phyloP scores from a whole-genome alignment of 2,329 filamentous ascomycete species.

The Diaporthe amygdali region DNA sequence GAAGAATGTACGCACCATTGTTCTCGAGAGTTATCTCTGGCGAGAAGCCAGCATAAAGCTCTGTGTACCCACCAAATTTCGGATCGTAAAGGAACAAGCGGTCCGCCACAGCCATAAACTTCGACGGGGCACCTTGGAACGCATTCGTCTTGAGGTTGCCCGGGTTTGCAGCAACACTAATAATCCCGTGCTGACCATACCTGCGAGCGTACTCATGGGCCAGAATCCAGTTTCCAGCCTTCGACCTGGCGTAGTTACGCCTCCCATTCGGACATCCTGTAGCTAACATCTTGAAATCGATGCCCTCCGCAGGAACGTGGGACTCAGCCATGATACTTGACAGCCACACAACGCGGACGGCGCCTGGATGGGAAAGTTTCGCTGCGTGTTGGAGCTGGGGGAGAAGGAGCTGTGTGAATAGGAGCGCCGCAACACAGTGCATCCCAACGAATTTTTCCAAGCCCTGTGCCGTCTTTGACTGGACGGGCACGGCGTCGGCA shows the following conservation, averaged over 20 bases:
- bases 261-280: background rate
- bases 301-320: background rate
- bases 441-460: constrained; percentile 24
- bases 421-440: constrained; percentile 23
- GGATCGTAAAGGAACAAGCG: constrained; percentile 26
- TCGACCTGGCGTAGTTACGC: constrained; percentile 32
- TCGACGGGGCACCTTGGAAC: background rate
- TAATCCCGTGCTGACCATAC: constrained; percentile 29
- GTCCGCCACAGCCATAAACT: background rate
- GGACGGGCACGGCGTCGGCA: constrained; percentile 35
- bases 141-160: constrained; percentile 34
- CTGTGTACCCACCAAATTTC: constrained; percentile 43
- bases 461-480: constrained; percentile 31
- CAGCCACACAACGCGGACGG: constrained; percentile 23
- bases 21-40: constrained; percentile 39
- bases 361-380: background rate
- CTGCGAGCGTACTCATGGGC: constrained; percentile 31
- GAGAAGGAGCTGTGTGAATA: constrained; percentile 23
- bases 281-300: constrained; percentile 17
- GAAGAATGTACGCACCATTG: constrained; percentile 6
- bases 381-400: constrained; percentile 18
- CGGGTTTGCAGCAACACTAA: constrained; percentile 34
- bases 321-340: constrained; percentile 10
- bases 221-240: constrained; percentile 32
- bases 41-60: constrained; percentile 44